A percentile compares a stretch with the other conserved stretches of the same genome.
These are phyloP conservation scores for Paramecium primaurelia DNA, from an alignment of 73 alveolate species.

Conservation along the genomic window DNA sequence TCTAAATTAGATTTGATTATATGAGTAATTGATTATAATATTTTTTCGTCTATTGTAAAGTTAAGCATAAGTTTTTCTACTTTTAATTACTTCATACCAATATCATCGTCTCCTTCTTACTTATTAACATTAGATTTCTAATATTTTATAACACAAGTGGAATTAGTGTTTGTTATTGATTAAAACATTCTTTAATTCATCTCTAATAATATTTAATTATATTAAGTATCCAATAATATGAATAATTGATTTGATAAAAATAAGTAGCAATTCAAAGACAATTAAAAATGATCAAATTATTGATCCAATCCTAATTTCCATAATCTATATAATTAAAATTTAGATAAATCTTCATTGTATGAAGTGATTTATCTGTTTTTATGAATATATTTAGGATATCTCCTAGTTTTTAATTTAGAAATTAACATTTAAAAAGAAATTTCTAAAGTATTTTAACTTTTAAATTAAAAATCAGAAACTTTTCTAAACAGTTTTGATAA, in stretches of 20 bases:
- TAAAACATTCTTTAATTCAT: not conserved
- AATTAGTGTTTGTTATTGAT: not conserved
- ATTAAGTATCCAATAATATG: not conserved
- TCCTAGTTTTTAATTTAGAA: not conserved
- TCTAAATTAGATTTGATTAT: not conserved
- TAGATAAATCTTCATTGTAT: not conserved
- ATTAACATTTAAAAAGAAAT: not conserved
- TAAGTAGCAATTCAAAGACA: not conserved
- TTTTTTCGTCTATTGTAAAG: not conserved
- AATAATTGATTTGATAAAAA: not conserved
- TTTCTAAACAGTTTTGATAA: constrained; percentile 3
- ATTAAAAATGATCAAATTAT: not conserved
- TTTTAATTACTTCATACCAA: constrained; percentile 6
- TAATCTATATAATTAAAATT: not conserved
- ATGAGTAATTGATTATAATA: not conserved
- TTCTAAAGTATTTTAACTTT: not conserved
- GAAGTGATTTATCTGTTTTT: not conserved
- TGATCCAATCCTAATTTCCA: not conserved
- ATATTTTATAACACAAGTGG: not conserved
- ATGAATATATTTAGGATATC: not conserved
- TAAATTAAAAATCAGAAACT: not conserved
- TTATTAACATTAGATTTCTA: not conserved
- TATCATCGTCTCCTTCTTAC: not conserved
- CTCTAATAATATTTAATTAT: not conserved
- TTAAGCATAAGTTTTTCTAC: not conserved